These are phyloP conservation scores for Aspergillus hiratsukae DNA, from an alignment of 2,329 filamentous ascomycete species.

Conservation along the genomic window DNA sequence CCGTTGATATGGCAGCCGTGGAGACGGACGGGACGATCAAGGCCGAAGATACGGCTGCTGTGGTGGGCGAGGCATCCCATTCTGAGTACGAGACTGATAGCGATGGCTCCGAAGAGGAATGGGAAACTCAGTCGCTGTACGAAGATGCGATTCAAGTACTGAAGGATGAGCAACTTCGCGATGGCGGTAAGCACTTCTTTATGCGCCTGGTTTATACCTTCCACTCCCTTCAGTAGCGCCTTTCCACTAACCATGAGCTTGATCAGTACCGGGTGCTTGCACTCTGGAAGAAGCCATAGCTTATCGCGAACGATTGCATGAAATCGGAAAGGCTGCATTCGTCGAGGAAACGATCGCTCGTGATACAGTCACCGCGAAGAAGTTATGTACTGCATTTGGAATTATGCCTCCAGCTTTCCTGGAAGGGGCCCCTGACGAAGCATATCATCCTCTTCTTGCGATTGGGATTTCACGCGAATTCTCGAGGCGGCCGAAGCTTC, in stretches of 20 bases:
- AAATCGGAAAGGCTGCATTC: constrained; percentile 74
- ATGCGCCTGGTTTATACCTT: constrained; percentile 13
- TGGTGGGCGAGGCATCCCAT: constrained; percentile 28
- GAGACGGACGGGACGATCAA: constrained; percentile 18
- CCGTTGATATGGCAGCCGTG: constrained; percentile 24
- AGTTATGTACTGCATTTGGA: constrained; percentile 80
- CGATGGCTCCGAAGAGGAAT: constrained; percentile 40
- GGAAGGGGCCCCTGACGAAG: constrained; percentile 66
- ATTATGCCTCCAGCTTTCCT: constrained; percentile 70
- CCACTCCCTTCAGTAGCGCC: not conserved
- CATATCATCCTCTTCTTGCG: constrained; percentile 70
- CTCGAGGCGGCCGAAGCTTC: constrained; percentile 73
- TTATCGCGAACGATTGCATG: constrained; percentile 67
- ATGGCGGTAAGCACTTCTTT: constrained; percentile 41
- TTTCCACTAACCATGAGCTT: constrained; percentile 2
- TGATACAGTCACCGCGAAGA: constrained; percentile 69
- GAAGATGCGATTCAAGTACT: constrained; percentile 60
- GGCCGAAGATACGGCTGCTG: constrained; percentile 22
- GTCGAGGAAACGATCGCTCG: constrained; percentile 66
- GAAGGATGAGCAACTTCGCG: constrained; percentile 47
- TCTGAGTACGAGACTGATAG: constrained; percentile 34
- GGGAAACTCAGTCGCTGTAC: constrained; percentile 62
- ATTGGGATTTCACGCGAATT: constrained; percentile 76
- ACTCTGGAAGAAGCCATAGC: constrained; percentile 64
- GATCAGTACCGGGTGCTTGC: constrained; percentile 51